Conservation (phyloP, 2,329 filamentous ascomycete genomes). For the Nemania serpens region DNA sequence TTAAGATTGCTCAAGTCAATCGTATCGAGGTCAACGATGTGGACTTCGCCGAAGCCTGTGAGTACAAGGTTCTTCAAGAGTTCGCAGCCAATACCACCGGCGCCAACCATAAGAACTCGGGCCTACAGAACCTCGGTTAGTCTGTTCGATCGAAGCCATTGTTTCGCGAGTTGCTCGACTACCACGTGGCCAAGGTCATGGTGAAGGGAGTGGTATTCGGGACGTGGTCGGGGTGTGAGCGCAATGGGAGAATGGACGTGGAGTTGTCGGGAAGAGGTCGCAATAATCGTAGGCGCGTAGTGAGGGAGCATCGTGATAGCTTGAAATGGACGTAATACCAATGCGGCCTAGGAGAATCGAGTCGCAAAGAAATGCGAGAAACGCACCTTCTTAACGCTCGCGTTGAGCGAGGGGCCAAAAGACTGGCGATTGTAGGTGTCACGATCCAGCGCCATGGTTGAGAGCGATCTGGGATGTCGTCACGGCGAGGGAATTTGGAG, state of each 20-base stretch:
- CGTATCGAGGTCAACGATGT: constrained; percentile 95
- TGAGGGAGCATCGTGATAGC: constrained; percentile 1
- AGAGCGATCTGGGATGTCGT: constrained; percentile 35
- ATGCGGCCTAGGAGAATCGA: constrained; percentile 5
- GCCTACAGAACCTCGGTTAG: constrained; percentile 61
- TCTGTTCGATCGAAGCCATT: constrained; percentile 20
- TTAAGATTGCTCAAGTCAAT: constrained; percentile 98
- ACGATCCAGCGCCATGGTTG: constrained; percentile 44
- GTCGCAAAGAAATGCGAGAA: constrained; percentile 26
- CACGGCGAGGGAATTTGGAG: constrained; percentile 24
- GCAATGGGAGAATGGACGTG: neutral
- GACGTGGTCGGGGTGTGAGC: constrained; percentile 12
- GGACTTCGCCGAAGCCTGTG: constrained; percentile 87
- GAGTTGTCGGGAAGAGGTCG: constrained; percentile 11
- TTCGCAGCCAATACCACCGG: constrained; percentile 96
- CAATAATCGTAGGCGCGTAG: constrained; percentile 13
- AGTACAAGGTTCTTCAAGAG: constrained; percentile 95
- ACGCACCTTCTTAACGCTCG: constrained; percentile 68
- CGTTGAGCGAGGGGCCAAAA: constrained; percentile 67
- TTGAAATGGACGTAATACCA: neutral
- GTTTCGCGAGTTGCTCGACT: constrained; percentile 6
- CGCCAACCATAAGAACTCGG: constrained; percentile 90
- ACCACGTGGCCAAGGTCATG: neutral
- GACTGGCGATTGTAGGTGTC: constrained; percentile 67
- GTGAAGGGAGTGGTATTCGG: neutral